phyloP scores from a whole-genome alignment of 2,329 filamentous ascomycete species.

The Mycosphaerelloides madeirae region DNA sequence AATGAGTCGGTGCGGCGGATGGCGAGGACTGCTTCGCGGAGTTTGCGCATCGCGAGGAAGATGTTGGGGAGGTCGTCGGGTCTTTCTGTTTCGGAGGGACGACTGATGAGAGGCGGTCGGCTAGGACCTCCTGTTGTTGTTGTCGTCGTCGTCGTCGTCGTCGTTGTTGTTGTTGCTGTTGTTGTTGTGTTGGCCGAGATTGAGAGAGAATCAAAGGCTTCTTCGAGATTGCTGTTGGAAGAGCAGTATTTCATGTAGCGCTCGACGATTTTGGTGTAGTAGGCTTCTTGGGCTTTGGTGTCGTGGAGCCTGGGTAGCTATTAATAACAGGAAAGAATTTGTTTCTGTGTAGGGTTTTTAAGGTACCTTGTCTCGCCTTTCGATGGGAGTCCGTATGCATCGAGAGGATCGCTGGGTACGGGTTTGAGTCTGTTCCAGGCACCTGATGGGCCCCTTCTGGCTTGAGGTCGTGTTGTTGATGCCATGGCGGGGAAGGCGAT shows the following conservation, averaged over 20 bases:
- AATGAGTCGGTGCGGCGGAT: constrained; percentile 73
- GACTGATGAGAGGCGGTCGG: constrained; percentile 12
- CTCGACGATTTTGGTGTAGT: constrained; percentile 81
- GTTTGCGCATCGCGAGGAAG: constrained; percentile 79
- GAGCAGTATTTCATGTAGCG: constrained; percentile 88
- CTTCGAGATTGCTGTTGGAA: constrained; percentile 65
- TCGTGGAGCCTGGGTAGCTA: constrained; percentile 55
- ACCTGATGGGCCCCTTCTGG: constrained; percentile 43
- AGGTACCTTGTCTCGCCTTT: constrained; percentile 83
- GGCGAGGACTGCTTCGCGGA: constrained; percentile 83
- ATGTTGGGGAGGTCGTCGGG: constrained; percentile 67
- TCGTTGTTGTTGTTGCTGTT: constrained; percentile 1
- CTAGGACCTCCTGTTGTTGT: no score
- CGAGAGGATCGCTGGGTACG: constrained; percentile 68
- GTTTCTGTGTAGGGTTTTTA: no score
- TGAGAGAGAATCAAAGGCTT: constrained; percentile 65
- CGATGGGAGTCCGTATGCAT: constrained; percentile 77
- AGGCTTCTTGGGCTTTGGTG: constrained; percentile 72
- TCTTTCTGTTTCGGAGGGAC: constrained; percentile 34
- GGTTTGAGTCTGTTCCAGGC: constrained; percentile 70
- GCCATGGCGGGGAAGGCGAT: constrained; percentile 17
- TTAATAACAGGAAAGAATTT: neutral
- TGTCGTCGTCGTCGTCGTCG: neutral
- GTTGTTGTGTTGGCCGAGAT: constrained; percentile 22
- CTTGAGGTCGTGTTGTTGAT: constrained; percentile 24